Conservation (phyloP, 139 green algal genomes). For the Auxenochlorella protothecoides region DNA sequence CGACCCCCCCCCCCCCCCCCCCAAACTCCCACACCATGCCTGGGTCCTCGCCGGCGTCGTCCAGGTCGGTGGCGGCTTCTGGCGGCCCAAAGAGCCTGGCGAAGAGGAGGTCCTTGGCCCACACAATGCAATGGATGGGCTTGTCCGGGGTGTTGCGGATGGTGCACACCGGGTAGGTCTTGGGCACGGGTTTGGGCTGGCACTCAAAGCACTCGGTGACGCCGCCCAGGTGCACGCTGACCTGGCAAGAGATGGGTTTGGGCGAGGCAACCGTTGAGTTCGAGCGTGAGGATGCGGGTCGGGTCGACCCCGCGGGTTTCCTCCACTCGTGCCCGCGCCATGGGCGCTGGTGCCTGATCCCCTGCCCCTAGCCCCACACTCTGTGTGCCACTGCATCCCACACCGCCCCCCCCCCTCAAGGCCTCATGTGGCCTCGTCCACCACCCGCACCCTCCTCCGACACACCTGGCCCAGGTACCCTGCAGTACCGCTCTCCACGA, state of each 20-base stretch:
- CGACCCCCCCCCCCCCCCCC: not conserved
- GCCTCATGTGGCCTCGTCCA: no score
- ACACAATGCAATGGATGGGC: conserved; percentile 97
- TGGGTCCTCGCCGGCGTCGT: conserved; percentile 13
- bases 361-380: not conserved
- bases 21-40: not conserved
- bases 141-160: conserved; percentile 97
- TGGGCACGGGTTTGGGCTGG: conserved; percentile 67
- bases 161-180: conserved; percentile 94
- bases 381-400: not conserved
- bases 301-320: no score
- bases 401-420: not conserved
- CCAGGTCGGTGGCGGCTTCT: conserved; percentile 47
- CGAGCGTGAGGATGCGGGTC: no score
- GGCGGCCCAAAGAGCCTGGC: conserved; percentile 71
- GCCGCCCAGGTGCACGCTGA: conserved; percentile 78
- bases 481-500: conserved; percentile 90
- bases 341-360: not conserved
- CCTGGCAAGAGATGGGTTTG: conserved; percentile 38
- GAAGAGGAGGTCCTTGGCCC: conserved; percentile 97
- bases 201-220: conserved; percentile 94
- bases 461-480: conserved; percentile 82
- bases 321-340: no score
- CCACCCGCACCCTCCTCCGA: not conserved
- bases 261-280: no score